Evolutionary conservation across 176 grass and related monocot genomes (phyloP), one percentile per base, ranked within the genome.

Genomic region (Aechmea fasciata): DNA sequence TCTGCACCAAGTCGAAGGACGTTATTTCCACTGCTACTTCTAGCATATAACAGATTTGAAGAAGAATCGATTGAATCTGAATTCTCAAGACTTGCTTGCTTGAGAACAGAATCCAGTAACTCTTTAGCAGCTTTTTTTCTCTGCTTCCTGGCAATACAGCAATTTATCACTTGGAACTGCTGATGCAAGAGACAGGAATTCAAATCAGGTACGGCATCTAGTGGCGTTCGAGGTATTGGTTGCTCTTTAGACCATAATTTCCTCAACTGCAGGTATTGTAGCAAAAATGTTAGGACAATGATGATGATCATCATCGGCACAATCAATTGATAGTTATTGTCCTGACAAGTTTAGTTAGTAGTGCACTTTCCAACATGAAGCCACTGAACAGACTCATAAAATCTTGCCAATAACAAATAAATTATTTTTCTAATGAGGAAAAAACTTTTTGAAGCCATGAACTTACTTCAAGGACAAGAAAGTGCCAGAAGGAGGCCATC

Each of bases 141-240:
- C 11, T 85, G 76, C 74, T 97, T 97, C 80, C 94, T 89, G 25
- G 86, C 84, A 87, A 97, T 90, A 78, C 89, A 97, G 66, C 94
- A 92, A 81, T 97, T 97, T 87, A 97, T 87, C 18, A 90, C 94
- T 90, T 97, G 94, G 48, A 97, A 84, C 78, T 97, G 84, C 71
- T 97, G 94, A 83, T 90, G 87, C 78, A 97, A 85, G 52, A 90
- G 85, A 89, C 94, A 97, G 68, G 63, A 87, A 83, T 92, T 92
- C 82, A 97, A 85, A 67, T 92, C 82, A 9, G 94, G 94, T 48
- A 83, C 71, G 74, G 75, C 84, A 74, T 97, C 84, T 28, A 78
- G 51, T 77, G 94, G 80, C 77, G 92, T 90, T 66, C 63, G 71
- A 83, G 94, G 94, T 76, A 97, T 85, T 9, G 89, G 82, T 71